Evolutionary conservation across 2,329 filamentous ascomycete genomes (phyloP), one percentile per base, ranked within the genome.

Genomic region (Sporothrix inflata): DNA sequence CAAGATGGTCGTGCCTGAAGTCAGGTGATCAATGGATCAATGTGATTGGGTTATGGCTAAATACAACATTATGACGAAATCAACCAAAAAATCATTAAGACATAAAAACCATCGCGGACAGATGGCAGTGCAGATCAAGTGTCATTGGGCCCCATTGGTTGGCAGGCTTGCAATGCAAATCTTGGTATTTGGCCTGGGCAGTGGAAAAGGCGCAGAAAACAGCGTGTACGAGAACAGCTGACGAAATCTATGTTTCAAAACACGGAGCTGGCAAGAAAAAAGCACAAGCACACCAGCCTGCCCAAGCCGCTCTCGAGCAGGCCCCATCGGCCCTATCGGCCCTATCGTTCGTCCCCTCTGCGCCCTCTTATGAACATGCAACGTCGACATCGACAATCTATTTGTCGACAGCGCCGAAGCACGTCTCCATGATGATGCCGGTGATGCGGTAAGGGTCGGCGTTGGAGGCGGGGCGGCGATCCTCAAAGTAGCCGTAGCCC

Each of bases 391-490:
- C 14, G 21, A 19, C 38, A 38, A 14, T 69, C 47, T 74, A 74
- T 11, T 75, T 74, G 24, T 74, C 72, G 16, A 75, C 72, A 27
- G 74, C 71, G 71, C 75, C 75, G 66, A 75, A 76, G 73, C 69
- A 73, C 72, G 78, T 80, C 77, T 80, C 79, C 78, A 80, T 79
- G 45, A 80, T 78, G 69, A 80, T 80, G 72, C 79, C 79, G 16
- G 72, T 91, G 73, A 85, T 84, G 84, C 92, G 91, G 85, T 94
- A 94, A 3, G 92, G 92, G 84, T 93, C 91, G 76, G 88, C 92
- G 82, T 94, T 94, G 80, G 89, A 92, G 72, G 92, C 92, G 73
- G 89, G 89, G 78, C 89, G 84, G 79, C 89, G 85, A 77, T 91
- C 89, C 77, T 80, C 79, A 49, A 80, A 80, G 78, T 80, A 80